Conservation (phyloP, 1,284 basidiomycete genomes). For the Boletus semigastroideus region DNA sequence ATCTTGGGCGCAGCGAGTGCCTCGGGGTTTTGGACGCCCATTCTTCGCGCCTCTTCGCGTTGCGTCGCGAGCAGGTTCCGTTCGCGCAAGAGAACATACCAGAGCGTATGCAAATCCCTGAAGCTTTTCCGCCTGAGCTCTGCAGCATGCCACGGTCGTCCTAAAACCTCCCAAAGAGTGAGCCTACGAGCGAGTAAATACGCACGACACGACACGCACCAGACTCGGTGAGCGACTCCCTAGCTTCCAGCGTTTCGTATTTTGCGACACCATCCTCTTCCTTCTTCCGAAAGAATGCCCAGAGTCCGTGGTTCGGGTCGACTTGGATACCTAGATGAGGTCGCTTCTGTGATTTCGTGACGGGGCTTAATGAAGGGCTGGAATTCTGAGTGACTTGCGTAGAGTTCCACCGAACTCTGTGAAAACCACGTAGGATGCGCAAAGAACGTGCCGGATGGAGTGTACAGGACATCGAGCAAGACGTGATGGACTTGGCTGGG, state of each 20-base stretch:
- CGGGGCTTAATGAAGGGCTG: background rate
- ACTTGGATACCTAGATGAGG: constrained; percentile 46
- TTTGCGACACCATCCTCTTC: constrained; percentile 37
- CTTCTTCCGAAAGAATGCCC: constrained; percentile 69
- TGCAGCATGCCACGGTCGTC: constrained; percentile 80
- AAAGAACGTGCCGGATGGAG: constrained; percentile 21
- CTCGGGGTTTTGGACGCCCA: constrained; percentile 46
- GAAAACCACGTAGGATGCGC: constrained; percentile 13
- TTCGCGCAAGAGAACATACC: constrained; percentile 88
- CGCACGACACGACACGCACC: constrained; percentile 38
- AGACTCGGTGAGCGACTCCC: constrained; percentile 35
- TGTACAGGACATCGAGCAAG: constrained; percentile 21
- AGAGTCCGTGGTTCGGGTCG: constrained; percentile 67
- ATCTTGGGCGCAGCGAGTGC: constrained; percentile 35
- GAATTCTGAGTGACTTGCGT: constrained; percentile 6
- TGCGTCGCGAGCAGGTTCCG: constrained; percentile 90
- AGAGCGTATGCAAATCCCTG: constrained; percentile 87
- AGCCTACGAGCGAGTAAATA: constrained; percentile 1
- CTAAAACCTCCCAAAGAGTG: constrained; percentile 40
- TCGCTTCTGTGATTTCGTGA: constrained; percentile 32
- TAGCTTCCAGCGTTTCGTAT: constrained; percentile 50
- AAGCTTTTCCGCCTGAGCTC: constrained; percentile 90
- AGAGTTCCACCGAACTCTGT: constrained; percentile 24
- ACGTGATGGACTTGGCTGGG: background rate
- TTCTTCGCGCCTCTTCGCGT: constrained; percentile 67